Evolutionary conservation across 768 basidiomycete species (phyloP), one percentile per base, ranked within the genome.

Genomic region (Collybia nuda): DNA sequence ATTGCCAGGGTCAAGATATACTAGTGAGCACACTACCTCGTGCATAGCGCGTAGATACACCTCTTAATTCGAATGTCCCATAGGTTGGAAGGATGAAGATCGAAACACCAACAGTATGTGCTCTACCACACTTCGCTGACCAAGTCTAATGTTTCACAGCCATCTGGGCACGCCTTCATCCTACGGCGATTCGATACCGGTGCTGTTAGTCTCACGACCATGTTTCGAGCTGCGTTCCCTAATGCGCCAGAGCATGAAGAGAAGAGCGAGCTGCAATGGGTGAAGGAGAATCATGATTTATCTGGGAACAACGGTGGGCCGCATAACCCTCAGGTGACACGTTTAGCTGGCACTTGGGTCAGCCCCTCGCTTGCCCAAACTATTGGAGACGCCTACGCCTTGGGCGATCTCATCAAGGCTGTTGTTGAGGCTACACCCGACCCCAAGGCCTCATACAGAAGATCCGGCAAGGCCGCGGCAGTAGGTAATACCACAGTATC

Each of bases 141-240:
- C 59, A 47, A 50, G 45, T 49, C 39, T 57, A 11, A 32, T 32
- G 32, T 51, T 19, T 58, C 57, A 49, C 64, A 92, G 88, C 79
- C 86, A 23, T 67, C 73, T 12, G 85, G 87, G 29, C 94, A 98
- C 69, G 93, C 95, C 19, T 98, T 97, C 66, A 91, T 98, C 63
- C 85, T 98, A 29, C 84, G 94, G 40, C 85, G 95, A 48, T 94
- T 90, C 59, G 95, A 98, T 69, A 96, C 94, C 2, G 86, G 90
- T 52, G 93, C 93, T 17, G 81, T 98, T 69, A 90, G 87, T 56
- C 80, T 94, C 8, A 96, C 94, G 8, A 96, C 94, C 50, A 96
- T 98, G 93, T 96, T 90, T 73, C 90, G 93, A 51, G 93, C 93
- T 6, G 93, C 93, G 0, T 98, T 93, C 67, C 94, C 94, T 8